phyloP scores from a whole-genome alignment of 169 alveolate genomes.

The Pseudocohnilembus persalinus region DNA sequence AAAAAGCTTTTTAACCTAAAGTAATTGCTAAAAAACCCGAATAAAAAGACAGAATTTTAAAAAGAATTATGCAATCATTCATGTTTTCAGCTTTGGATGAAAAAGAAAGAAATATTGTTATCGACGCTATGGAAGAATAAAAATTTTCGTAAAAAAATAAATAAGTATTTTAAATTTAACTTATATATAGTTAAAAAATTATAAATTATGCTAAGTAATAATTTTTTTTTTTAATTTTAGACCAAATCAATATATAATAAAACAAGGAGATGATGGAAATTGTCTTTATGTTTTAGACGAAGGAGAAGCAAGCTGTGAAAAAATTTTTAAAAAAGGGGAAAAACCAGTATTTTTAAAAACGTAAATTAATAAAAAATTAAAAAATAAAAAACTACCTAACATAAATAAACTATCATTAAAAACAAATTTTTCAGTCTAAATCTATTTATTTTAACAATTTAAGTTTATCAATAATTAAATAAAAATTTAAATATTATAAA shows the following conservation, averaged over 20 bases:
- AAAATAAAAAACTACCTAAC: no score
- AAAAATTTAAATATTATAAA: constrained; percentile 60
- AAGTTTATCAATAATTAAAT: no score
- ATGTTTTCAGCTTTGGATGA: constrained; percentile 78
- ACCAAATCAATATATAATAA: constrained; percentile 62
- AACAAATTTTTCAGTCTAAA: no score
- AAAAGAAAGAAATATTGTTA: constrained; percentile 73
- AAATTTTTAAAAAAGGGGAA: constrained; percentile 60
- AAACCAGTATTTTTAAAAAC: constrained; percentile 26
- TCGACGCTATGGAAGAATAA: constrained; percentile 83
- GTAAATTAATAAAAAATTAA: no score
- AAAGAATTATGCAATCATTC: constrained; percentile 62
- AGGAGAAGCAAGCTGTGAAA: constrained; percentile 80
- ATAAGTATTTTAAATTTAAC: no score
- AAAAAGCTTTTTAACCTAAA: constrained; percentile 84
- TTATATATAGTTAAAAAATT: background rate
- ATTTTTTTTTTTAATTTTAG: background rate
- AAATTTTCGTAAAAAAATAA: constrained; percentile 25
- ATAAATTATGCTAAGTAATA: background rate
- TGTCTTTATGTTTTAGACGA: constrained; percentile 75
- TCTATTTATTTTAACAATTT: no score
- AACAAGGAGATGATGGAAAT: constrained; percentile 83
- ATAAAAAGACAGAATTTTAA: constrained; percentile 53
- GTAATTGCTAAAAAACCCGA: constrained; percentile 67
- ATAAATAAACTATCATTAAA: no score